Percentiles rank a stretch among this genome's conserved stretches.
Conservation (phyloP, 75 land plant genomes). For the Larix kaempferi region DNA sequence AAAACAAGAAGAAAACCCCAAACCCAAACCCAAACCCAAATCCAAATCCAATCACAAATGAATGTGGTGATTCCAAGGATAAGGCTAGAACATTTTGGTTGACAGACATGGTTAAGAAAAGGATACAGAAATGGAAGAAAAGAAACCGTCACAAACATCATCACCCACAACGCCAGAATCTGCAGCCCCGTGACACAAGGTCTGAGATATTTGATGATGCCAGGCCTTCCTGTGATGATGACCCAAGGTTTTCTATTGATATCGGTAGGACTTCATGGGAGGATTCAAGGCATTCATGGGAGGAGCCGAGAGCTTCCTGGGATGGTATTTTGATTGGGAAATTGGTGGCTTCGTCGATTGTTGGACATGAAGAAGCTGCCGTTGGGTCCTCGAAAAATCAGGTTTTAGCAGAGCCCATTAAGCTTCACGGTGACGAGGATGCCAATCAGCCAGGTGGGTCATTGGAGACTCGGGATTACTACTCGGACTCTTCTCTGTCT, state of each 20-base stretch:
- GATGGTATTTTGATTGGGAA: conserved; percentile 54
- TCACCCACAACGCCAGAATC: background rate
- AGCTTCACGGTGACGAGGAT: conserved; percentile 25
- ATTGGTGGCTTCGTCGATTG: conserved; percentile 14
- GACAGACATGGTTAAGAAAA: conserved; percentile 58
- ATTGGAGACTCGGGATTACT: conserved; percentile 60
- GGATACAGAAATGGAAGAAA: conserved; percentile 56
- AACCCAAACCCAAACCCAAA: conserved; percentile 10
- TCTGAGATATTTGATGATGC: conserved; percentile 32
- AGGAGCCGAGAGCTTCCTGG: conserved; percentile 69
- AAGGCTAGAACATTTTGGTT: conserved; percentile 57
- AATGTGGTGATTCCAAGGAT: conserved; percentile 41
- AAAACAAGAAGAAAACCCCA: background rate
- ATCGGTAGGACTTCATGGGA: conserved; percentile 46
- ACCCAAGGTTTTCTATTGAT: conserved; percentile 59
- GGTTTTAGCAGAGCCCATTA: background rate
- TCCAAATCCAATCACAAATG: conserved; percentile 25
- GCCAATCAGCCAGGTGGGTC: conserved; percentile 49
- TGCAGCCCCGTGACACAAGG: conserved; percentile 3
- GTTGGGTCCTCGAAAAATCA: conserved; percentile 5
- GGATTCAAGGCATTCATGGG: conserved; percentile 52
- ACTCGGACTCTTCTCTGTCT: conserved; percentile 45
- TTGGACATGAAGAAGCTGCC: background rate
- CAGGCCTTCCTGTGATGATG: conserved; percentile 59
- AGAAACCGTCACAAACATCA: conserved; percentile 24